phyloP scores from a whole-genome alignment of 2,329 filamentous ascomycete genomes.

The Celoporthe dispersa region DNA sequence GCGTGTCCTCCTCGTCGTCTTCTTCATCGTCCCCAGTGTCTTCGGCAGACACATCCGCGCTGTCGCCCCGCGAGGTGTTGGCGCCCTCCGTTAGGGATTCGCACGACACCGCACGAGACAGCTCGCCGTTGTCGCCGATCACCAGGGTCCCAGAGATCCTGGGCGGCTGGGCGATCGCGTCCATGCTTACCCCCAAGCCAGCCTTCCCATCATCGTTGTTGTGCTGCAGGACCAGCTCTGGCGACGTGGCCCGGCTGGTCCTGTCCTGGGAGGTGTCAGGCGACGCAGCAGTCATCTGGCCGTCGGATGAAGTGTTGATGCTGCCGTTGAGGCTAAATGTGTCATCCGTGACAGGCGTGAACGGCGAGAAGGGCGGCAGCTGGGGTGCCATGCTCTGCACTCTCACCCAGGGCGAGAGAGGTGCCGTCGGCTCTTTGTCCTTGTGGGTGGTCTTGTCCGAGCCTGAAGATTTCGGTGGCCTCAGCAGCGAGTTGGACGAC shows the following conservation, averaged over 20 bases:
- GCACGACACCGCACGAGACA: slow-evolving; percentile 21
- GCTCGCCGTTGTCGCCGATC: slow-evolving; percentile 17
- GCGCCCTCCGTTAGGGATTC: slow-evolving; percentile 22
- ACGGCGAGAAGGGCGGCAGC: slow-evolving; percentile 27
- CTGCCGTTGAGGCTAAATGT: slow-evolving; percentile 23
- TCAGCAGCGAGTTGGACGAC: background rate
- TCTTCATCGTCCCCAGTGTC: background rate
- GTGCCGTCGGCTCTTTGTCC: slow-evolving; percentile 12
- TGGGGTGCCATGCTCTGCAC: slow-evolving; percentile 30
- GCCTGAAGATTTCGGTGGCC: slow-evolving; percentile 18
- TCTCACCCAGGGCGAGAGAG: slow-evolving; percentile 26
- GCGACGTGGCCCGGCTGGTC: slow-evolving; percentile 20
- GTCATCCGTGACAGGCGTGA: slow-evolving; percentile 29
- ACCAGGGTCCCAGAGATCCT: slow-evolving; percentile 14
- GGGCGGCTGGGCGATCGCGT: background rate
- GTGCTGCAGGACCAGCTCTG: slow-evolving; percentile 18
- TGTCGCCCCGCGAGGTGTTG: slow-evolving; percentile 13
- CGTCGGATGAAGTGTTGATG: slow-evolving; percentile 4
- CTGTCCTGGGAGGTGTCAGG: slow-evolving; percentile 23
- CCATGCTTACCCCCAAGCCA: background rate
- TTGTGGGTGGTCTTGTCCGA: slow-evolving; percentile 20
- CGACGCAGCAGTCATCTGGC: slow-evolving; percentile 9
- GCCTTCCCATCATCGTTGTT: slow-evolving; percentile 9
- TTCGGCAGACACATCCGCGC: slow-evolving; percentile 14
- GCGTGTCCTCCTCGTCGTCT: slow-evolving; percentile 25